Conservation (phyloP, 2,329 filamentous ascomycete species). For the Pseudocercospora pini-densiflorae region DNA sequence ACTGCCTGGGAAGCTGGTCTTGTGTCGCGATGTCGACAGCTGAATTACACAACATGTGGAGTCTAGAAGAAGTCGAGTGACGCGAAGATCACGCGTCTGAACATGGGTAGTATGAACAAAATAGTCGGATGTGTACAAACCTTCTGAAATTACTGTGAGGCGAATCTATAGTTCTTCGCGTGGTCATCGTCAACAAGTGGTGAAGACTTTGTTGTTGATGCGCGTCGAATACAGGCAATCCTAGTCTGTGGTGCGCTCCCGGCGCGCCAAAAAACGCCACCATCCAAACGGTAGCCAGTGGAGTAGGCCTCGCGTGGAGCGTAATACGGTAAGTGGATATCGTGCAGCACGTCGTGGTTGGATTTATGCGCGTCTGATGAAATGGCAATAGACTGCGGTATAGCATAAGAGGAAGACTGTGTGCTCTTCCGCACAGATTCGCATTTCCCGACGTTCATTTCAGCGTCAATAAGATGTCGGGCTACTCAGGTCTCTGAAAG, state of each 20-base stretch:
- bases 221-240: not conserved
- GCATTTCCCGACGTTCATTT: not conserved
- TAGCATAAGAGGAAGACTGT: not conserved
- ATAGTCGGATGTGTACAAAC: conserved; percentile 14
- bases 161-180: not conserved
- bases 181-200: not conserved
- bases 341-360: not conserved
- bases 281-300: not conserved
- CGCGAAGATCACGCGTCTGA: conserved; percentile 14
- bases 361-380: not conserved
- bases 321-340: conserved; percentile 2
- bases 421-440: not conserved
- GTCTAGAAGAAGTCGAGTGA: not conserved
- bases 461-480: not conserved
- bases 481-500: not conserved
- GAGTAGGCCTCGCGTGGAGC: not conserved
- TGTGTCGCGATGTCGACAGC: conserved; percentile 14
- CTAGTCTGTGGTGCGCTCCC: not conserved
- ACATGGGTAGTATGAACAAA: conserved; percentile 15
- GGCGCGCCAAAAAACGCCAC: conserved; percentile 1
- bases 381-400: not conserved
- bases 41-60: not conserved
- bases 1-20: conserved; percentile 14
- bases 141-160: conserved; percentile 20
- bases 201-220: not conserved